phyloP scores from a whole-genome alignment of 2,329 filamentous ascomycete species.

The Aureobasidium sp. region DNA sequence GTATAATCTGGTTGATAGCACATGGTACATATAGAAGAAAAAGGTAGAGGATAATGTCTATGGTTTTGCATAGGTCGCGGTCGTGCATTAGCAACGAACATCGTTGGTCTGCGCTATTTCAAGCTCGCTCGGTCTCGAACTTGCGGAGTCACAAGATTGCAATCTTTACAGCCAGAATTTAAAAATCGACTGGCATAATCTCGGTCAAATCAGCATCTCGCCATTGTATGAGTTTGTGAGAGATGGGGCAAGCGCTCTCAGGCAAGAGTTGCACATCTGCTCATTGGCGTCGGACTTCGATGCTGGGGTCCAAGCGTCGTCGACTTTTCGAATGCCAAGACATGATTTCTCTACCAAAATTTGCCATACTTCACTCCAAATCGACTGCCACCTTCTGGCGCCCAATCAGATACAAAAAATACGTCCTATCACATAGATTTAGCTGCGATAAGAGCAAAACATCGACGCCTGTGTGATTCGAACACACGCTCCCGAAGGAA shows the following conservation, averaged over 20 bases:
- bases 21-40: neutral
- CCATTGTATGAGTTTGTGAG: too few relatives aligned
- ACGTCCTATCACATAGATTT: too few relatives aligned
- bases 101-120: neutral
- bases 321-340: neutral
- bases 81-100: neutral
- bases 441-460: neutral
- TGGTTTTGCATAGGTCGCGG: neutral
- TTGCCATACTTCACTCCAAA: neutral
- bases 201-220: too few relatives aligned
- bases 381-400: too few relatives aligned
- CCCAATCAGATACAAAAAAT: neutral
- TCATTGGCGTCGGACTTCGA: neutral
- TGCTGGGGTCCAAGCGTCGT: neutral
- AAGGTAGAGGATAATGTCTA: neutral
- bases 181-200: too few relatives aligned
- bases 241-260: too few relatives aligned
- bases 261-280: too few relatives aligned
- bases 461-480: conserved; percentile 8
- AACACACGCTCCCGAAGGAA: conserved; percentile 5
- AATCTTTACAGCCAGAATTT: too few relatives aligned
- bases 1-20: neutral
- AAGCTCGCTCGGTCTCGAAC: too few relatives aligned
- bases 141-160: too few relatives aligned
- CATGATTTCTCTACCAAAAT: neutral